Evolutionary conservation across 2,329 filamentous ascomycete genomes (phyloP).

Genomic region (Penicillium hesseltinei): DNA sequence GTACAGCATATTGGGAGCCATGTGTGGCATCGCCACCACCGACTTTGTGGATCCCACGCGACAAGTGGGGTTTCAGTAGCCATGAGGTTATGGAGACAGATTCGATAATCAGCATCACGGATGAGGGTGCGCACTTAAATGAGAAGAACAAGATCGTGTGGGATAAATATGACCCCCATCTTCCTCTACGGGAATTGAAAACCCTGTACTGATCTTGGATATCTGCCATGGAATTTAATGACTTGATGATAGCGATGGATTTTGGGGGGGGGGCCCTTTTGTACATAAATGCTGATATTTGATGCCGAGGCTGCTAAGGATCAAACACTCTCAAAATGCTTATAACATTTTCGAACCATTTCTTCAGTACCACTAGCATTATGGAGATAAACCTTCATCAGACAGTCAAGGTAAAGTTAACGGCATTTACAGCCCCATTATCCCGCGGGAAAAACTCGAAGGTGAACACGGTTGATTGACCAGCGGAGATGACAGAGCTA

Average conservation of each 20-base stretch:
- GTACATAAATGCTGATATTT: conserved; percentile 1
- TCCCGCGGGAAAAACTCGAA: conserved; percentile 58
- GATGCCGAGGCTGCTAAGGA: not conserved
- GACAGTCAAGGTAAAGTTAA: conserved; percentile 51
- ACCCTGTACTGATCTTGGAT: conserved; percentile 44
- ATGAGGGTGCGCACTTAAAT: conserved; percentile 68
- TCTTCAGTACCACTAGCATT: no score
- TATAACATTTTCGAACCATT: not conserved
- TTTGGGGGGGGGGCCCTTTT: not conserved
- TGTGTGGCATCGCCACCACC: conserved; percentile 62
- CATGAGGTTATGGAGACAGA: conserved; percentile 74
- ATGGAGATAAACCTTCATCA: conserved; percentile 13
- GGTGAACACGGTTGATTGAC: conserved; percentile 49
- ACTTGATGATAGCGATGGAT: conserved; percentile 5
- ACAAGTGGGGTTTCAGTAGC: conserved; percentile 68
- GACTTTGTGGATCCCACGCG: conserved; percentile 77
- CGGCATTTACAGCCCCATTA: conserved; percentile 43
- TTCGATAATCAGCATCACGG: conserved; percentile 72
- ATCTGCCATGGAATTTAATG: not conserved
- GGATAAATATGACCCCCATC: conserved; percentile 56
- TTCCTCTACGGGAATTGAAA: conserved; percentile 57
- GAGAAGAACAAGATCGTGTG: conserved; percentile 67
- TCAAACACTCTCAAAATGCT: not conserved
- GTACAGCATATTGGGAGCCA: conserved; percentile 71
- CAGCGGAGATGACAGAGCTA: conserved; percentile 47